These are phyloP conservation scores for Decorospora gaudefroyi DNA, from an alignment of 2,329 filamentous ascomycete genomes.

Conservation along the genomic window DNA sequence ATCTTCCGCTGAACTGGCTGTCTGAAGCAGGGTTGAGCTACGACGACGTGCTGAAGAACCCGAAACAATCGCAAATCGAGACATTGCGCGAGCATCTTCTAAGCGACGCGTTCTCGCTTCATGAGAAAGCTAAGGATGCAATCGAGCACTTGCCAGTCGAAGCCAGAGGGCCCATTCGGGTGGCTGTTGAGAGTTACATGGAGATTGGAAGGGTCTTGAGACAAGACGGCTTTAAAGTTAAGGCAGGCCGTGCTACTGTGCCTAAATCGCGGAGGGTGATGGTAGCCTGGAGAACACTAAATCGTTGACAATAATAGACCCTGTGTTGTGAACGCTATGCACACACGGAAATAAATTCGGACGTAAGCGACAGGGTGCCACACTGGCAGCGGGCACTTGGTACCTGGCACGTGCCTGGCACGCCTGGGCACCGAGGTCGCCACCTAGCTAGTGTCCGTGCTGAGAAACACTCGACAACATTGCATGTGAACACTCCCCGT, in stretches of 20 bases:
- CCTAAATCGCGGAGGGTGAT: conserved; percentile 55
- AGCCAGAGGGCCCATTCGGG: conserved; percentile 66
- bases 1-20: conserved; percentile 69
- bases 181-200: conserved; percentile 76
- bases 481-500: neutral
- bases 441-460: too few relatives aligned
- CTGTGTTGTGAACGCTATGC: neutral
- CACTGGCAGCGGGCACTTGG: too few relatives aligned
- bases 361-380: too few relatives aligned
- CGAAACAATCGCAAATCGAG: conserved; percentile 55
- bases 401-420: too few relatives aligned
- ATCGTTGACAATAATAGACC: conserved; percentile 14
- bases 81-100: conserved; percentile 60
- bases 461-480: too few relatives aligned
- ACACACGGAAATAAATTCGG: conserved; percentile 4
- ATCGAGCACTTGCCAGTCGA: conserved; percentile 66
- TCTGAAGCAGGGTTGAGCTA: conserved; percentile 60
- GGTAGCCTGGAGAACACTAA: conserved; percentile 64
- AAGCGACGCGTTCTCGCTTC: conserved; percentile 64
- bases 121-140: conserved; percentile 58
- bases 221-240: conserved; percentile 52
- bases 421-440: too few relatives aligned
- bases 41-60: conserved; percentile 58
- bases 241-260: conserved; percentile 54
- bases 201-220: conserved; percentile 70